phyloP scores from a whole-genome alignment of 1,284 basidiomycete genomes.

The Pterulicium gracile region DNA sequence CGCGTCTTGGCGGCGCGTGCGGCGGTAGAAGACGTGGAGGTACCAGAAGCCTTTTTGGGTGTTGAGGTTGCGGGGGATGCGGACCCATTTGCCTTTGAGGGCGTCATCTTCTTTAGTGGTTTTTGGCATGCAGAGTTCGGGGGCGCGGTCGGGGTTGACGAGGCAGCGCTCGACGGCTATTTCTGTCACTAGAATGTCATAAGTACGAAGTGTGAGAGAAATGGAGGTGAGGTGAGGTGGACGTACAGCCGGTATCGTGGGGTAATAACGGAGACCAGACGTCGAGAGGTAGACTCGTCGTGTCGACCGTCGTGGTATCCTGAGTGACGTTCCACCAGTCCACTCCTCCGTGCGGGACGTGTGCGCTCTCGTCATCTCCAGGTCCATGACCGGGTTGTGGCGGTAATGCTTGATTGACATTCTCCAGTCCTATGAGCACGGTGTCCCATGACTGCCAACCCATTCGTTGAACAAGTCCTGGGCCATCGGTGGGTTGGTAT shows the following conservation, averaged over 20 bases:
- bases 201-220: conserved; percentile 8
- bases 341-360: conserved; percentile 22
- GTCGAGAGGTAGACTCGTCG: conserved; percentile 67
- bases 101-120: conserved; percentile 67
- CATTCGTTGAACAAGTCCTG: conserved; percentile 61
- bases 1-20: conserved; percentile 71
- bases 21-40: conserved; percentile 74
- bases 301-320: conserved; percentile 29
- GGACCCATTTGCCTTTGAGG: conserved; percentile 81
- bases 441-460: conserved; percentile 89
- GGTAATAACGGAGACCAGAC: conserved; percentile 73
- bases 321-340: conserved; percentile 66
- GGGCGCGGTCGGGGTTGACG: conserved; percentile 44
- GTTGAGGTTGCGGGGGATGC: conserved; percentile 71
- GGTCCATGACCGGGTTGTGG: conserved; percentile 2
- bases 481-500: conserved; percentile 63
- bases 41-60: conserved; percentile 34
- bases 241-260: conserved; percentile 75
- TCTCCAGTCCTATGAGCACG: conserved; percentile 18
- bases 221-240: conserved; percentile 6
- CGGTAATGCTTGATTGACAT: conserved; percentile 1
- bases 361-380: conserved; percentile 3
- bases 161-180: conserved; percentile 66
- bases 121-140: conserved; percentile 55
- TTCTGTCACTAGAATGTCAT: conserved; percentile 58